Evolutionary conservation across 306 rosid species (phyloP).

Genomic region (Vicia sativa): DNA sequence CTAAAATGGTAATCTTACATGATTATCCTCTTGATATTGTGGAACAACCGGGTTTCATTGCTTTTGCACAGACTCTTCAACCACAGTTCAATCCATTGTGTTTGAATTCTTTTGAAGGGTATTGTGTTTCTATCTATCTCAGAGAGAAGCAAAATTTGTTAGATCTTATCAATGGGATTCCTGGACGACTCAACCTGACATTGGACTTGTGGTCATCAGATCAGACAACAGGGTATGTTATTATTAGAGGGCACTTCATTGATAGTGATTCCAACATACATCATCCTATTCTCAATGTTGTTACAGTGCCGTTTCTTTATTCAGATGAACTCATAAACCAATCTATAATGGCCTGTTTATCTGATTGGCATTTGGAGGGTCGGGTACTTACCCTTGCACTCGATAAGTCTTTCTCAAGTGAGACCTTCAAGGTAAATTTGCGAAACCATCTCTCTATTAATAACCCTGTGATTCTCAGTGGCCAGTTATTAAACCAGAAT

Average conservation of each 20-base stretch:
- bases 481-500: constrained; percentile 73
- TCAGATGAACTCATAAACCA: constrained; percentile 60
- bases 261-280: constrained; percentile 79
- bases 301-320: constrained; percentile 63
- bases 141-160: constrained; percentile 69
- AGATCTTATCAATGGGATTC: constrained; percentile 61
- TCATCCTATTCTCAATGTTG: constrained; percentile 71
- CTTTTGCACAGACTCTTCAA: constrained; percentile 65
- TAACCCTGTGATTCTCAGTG: constrained; percentile 70
- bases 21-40: constrained; percentile 89
- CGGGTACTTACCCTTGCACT: constrained; percentile 63
- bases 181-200: constrained; percentile 79
- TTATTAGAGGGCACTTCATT: constrained; percentile 81
- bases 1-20: constrained; percentile 81
- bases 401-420: constrained; percentile 67
- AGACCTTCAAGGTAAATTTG: constrained; percentile 57
- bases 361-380: constrained; percentile 83
- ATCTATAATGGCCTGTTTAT: constrained; percentile 61
- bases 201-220: constrained; percentile 76
- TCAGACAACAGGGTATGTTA: constrained; percentile 65
- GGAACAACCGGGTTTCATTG: constrained; percentile 73
- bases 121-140: constrained; percentile 58
- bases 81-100: constrained; percentile 66
- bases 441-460: constrained; percentile 69
- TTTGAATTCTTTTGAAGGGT: constrained; percentile 53